These are phyloP conservation scores for Alternaria hordeiaustralica DNA, from an alignment of 2,329 filamentous ascomycete species.

Conservation along the genomic window DNA sequence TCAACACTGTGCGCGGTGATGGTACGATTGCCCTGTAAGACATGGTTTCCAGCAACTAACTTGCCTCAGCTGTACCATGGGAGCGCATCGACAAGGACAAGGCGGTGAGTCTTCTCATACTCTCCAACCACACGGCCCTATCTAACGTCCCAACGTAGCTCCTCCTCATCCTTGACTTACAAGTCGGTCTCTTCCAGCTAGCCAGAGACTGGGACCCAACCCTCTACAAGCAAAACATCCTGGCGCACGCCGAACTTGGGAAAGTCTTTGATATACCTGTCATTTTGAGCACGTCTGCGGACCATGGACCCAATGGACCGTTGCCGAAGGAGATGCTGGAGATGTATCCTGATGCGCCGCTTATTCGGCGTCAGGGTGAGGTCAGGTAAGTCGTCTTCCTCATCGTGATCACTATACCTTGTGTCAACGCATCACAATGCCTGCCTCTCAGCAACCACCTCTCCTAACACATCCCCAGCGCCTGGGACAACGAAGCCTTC, in stretches of 20 bases:
- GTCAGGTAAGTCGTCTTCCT: constrained; percentile 58
- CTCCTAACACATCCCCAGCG: constrained; percentile 43
- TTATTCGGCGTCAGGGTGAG: constrained; percentile 73
- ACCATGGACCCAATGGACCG: constrained; percentile 73
- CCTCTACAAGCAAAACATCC: constrained; percentile 70
- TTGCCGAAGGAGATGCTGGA: constrained; percentile 72
- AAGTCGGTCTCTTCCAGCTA: constrained; percentile 64
- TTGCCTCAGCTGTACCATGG: constrained; percentile 43
- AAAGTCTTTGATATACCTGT: constrained; percentile 72
- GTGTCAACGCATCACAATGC: background rate
- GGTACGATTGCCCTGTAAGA: constrained; percentile 21
- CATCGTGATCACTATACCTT: background rate
- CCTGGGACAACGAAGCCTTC: constrained; percentile 78
- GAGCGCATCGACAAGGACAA: constrained; percentile 53
- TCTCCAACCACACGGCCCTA: no score
- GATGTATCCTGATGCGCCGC: constrained; percentile 70
- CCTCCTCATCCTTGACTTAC: constrained; percentile 66
- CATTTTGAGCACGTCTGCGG: constrained; percentile 73
- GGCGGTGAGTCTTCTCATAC: constrained; percentile 31
- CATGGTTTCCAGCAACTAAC: constrained; percentile 20
- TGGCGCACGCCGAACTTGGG: constrained; percentile 71
- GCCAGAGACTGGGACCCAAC: constrained; percentile 72
- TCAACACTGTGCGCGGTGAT: constrained; percentile 40
- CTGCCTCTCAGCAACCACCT: background rate
- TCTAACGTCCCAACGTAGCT: constrained; percentile 44